These are phyloP conservation scores for Penicillium sp. DNA, from an alignment of 2,329 filamentous ascomycete species.

Conservation along the genomic window DNA sequence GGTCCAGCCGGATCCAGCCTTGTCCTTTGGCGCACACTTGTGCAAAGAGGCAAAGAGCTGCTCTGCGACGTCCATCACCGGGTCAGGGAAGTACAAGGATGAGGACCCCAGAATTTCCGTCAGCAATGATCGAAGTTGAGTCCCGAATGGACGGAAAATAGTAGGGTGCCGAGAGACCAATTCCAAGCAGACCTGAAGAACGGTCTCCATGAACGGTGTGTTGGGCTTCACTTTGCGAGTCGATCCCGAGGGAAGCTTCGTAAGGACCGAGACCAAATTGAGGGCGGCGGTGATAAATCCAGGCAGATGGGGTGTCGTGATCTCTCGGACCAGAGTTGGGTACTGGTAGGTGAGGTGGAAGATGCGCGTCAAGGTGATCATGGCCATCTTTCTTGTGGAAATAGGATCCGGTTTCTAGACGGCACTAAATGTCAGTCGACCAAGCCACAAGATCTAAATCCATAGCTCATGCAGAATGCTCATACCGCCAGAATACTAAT, in stretches of 20 bases:
- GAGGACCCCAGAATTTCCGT: slow-evolving; percentile 62
- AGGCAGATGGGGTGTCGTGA: slow-evolving; percentile 79
- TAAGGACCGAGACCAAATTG: slow-evolving; percentile 56
- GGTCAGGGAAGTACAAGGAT: slow-evolving; percentile 54
- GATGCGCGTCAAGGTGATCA: slow-evolving; percentile 78
- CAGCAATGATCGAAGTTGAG: slow-evolving; percentile 65
- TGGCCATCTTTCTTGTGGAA: slow-evolving; percentile 71
- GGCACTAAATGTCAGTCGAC: slow-evolving; percentile 10
- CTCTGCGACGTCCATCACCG: slow-evolving; percentile 60
- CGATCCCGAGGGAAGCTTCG: slow-evolving; percentile 41
- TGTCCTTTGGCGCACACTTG: slow-evolving; percentile 78
- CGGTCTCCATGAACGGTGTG: slow-evolving; percentile 60
- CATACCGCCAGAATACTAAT: slow-evolving; percentile 70
- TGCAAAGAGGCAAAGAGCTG: slow-evolving; percentile 70
- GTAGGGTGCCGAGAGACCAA: slow-evolving; percentile 80
- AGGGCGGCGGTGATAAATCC: slow-evolving; percentile 73
- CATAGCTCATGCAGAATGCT: background rate
- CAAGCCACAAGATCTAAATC: background rate
- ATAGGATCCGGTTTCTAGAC: slow-evolving; percentile 72
- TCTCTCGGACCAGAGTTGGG: slow-evolving; percentile 79
- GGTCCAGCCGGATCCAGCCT: slow-evolving; percentile 74
- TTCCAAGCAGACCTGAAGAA: slow-evolving; percentile 69
- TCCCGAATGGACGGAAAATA: slow-evolving; percentile 73
- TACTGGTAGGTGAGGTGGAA: slow-evolving; percentile 80
- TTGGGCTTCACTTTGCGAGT: slow-evolving; percentile 38